These are phyloP conservation scores for Talaromyces ruber DNA, from an alignment of 495 filamentous ascomycete species.

Conservation along the genomic window DNA sequence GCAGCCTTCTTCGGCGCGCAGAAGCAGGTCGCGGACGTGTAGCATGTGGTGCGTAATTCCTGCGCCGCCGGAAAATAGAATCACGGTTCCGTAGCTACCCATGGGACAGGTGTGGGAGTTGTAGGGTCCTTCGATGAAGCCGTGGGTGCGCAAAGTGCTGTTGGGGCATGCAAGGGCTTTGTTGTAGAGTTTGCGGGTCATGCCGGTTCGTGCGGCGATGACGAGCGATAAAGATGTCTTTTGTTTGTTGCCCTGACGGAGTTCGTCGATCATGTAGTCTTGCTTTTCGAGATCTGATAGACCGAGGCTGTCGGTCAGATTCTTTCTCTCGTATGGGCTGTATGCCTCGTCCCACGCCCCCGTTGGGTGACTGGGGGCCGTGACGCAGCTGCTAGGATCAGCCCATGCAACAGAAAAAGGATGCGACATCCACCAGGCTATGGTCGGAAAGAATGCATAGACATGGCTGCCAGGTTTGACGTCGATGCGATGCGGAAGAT, in stretches of 20 bases:
- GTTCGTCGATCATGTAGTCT: constrained; percentile 19
- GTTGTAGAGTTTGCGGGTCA: constrained; percentile 69
- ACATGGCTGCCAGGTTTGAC: constrained; percentile 72
- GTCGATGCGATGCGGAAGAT: constrained; percentile 65
- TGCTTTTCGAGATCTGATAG: constrained; percentile 33
- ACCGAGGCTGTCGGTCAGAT: not conserved
- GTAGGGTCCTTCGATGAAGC: constrained; percentile 78
- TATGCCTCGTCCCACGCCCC: not conserved
- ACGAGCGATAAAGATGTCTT: constrained; percentile 66
- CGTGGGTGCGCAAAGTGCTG: constrained; percentile 49
- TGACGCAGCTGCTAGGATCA: constrained; percentile 24
- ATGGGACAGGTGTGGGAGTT: constrained; percentile 55
- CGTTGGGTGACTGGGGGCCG: constrained; percentile 10
- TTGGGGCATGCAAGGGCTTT: constrained; percentile 52
- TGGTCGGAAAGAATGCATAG: constrained; percentile 69
- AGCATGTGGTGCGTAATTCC: constrained; percentile 85
- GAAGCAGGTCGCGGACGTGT: constrained; percentile 65
- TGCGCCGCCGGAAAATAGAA: constrained; percentile 81
- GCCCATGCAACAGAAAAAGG: constrained; percentile 53
- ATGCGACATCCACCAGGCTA: constrained; percentile 63
- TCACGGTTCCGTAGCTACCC: constrained; percentile 73
- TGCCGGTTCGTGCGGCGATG: constrained; percentile 69
- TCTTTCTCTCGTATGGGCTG: not conserved
- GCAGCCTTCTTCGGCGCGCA: constrained; percentile 56
- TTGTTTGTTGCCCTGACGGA: constrained; percentile 8